phyloP scores from a whole-genome alignment of 257 asterid species.

The Primulina huaijiensis region DNA sequence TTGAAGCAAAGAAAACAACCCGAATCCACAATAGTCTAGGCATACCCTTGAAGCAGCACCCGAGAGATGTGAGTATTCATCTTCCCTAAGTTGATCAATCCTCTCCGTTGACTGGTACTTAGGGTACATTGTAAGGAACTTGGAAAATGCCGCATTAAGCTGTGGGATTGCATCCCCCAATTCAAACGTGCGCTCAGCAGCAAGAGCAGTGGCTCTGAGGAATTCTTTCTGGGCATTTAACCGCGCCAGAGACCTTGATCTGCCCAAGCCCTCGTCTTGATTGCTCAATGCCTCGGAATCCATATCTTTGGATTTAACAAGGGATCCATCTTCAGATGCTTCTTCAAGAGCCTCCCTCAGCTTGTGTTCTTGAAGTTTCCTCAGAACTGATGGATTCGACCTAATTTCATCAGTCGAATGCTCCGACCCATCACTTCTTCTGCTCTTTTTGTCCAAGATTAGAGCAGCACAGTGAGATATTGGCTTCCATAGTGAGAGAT shows the following conservation, averaged over 20 bases:
- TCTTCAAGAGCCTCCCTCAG: constrained; percentile 96
- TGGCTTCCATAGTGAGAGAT: constrained; percentile 98
- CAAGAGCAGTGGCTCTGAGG: constrained; percentile 88
- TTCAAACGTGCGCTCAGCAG: constrained; percentile 78
- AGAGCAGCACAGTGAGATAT: constrained; percentile 93
- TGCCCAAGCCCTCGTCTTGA: constrained; percentile 74
- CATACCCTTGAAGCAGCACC: constrained; percentile 72
- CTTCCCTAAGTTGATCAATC: constrained; percentile 85
- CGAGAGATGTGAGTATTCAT: constrained; percentile 79
- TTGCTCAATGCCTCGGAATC: constrained; percentile 57
- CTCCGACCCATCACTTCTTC: constrained; percentile 64
- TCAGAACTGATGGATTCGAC: constrained; percentile 58
- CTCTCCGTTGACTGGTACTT: constrained; percentile 78
- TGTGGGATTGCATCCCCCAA: constrained; percentile 62
- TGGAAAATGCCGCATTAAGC: constrained; percentile 64
- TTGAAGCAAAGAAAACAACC: constrained; percentile 92
- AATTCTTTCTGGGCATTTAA: constrained; percentile 91
- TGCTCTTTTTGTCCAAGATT: constrained; percentile 90
- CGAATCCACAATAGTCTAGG: constrained; percentile 97
- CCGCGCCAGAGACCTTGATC: constrained; percentile 88
- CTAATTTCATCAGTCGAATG: constrained; percentile 60
- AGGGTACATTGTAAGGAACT: constrained; percentile 90
- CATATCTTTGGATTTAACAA: constrained; percentile 76
- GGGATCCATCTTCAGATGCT: constrained; percentile 95
- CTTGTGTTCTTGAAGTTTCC: constrained; percentile 85